Evolutionary conservation across 106 monocot genomes (phyloP).

Genomic region (Apostasia shenzhenica): DNA sequence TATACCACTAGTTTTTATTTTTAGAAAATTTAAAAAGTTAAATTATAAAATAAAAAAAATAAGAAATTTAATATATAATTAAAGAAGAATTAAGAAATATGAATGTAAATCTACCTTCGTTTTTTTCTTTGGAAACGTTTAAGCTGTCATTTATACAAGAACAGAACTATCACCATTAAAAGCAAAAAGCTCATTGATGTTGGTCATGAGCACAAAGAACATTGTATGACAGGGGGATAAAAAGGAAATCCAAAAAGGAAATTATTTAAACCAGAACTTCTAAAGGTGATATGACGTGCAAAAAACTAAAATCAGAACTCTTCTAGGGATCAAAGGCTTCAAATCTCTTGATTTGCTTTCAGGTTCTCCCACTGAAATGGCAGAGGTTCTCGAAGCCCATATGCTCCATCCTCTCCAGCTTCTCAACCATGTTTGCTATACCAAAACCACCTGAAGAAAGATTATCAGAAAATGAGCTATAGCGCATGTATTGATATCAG

Average conservation of each 20-base stretch:
- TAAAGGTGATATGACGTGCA: background rate
- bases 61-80: no score
- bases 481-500: no score
- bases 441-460: conserved; percentile 47
- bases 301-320: background rate
- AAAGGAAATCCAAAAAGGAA: background rate
- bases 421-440: conserved; percentile 47
- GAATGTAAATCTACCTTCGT: no score
- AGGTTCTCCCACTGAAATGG: conserved; percentile 8
- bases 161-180: background rate
- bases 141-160: background rate
- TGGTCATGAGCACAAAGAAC: background rate
- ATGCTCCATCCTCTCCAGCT: conserved; percentile 46
- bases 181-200: background rate
- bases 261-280: background rate
- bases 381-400: conserved; percentile 70
- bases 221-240: background rate
- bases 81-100: no score
- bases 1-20: no score
- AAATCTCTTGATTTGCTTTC: background rate
- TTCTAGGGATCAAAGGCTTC: background rate
- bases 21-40: no score
- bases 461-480: no score
- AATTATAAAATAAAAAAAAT: no score
- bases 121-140: no score